Evolutionary conservation across 1,284 basidiomycete genomes (phyloP), one percentile per base, ranked within the genome.

Genomic region (Naganishia cerealis): DNA sequence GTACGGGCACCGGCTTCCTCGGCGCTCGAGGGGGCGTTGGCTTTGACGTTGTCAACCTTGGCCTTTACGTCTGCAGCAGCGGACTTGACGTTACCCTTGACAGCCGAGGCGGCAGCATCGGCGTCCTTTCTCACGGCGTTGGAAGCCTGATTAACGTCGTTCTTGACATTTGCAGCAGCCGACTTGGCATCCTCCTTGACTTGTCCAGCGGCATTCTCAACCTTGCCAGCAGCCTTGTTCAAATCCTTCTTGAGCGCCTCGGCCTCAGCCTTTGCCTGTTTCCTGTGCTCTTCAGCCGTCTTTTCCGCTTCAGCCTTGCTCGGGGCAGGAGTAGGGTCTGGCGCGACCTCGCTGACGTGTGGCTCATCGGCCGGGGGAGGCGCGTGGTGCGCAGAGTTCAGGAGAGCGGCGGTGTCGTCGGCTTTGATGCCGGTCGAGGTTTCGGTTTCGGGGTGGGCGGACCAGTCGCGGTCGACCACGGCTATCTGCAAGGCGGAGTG

Each of bases 71-170:
- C 65, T 21, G 59, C 53, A 1, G 57, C 63, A 24, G 55, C 52
- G 36, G 66, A 48, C 36, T 65, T 29, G 21, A 52, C 55, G 21
- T 69, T 50, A 24, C 42, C 53, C 42, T 70, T 58, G 26, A 66
- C 58, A 6, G 56, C 58, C 33, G 48, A 36, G 38, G 67, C 43
- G 6, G 63, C 56, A 4, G 63, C 55, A 24, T 59, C 85, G 73
- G 86, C 85, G 3, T 83, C 81, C 58, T 86, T 83, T 75, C 88
- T 88, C 12, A 85, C 81, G 40, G 66, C 70, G 52, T 58, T 42
- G 29, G 65, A 55, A 15, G 66, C 29, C 42, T 81, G 81, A 18
- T 88, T 74, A 24, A 82, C 76, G 0, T 83, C 80, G 53, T 84
- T 81, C 59, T 81, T 85, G 73, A 87, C 83, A 59, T 81, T 83